Evolutionary conservation across 352 stramenopile species (phyloP).

Genomic region (Phytophthora multivora): DNA sequence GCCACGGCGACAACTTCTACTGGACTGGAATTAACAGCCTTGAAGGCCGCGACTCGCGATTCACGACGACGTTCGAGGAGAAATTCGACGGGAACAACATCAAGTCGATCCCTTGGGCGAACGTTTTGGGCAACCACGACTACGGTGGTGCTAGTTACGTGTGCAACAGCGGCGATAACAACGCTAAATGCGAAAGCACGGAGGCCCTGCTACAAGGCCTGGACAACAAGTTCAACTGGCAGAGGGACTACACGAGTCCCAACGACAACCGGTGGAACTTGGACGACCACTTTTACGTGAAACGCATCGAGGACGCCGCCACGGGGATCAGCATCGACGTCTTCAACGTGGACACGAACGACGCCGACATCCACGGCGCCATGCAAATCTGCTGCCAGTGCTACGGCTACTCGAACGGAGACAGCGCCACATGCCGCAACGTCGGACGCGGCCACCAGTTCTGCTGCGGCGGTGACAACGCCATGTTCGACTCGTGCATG

Average conservation of each 20-base stretch:
- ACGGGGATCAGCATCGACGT: slow-evolving; percentile 7
- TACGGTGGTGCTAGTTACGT: slow-evolving; percentile 26
- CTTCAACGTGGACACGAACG: slow-evolving; percentile 22
- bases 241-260: slow-evolving; percentile 7
- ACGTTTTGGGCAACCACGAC: slow-evolving; percentile 30
- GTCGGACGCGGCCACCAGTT: slow-evolving; percentile 9
- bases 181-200: slow-evolving; percentile 5
- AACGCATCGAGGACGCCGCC: background rate
- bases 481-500: slow-evolving; percentile 17
- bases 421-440: background rate
- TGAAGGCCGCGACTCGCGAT: slow-evolving; percentile 12
- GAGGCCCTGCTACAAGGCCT: slow-evolving; percentile 7
- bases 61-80: slow-evolving; percentile 23
- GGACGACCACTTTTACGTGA: slow-evolving; percentile 6
- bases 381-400: slow-evolving; percentile 16
- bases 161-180: slow-evolving; percentile 11
- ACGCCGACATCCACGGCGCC: slow-evolving; percentile 8
- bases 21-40: slow-evolving; percentile 30
- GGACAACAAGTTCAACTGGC: slow-evolving; percentile 22
- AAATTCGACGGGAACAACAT: slow-evolving; percentile 23
- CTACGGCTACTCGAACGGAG: slow-evolving; percentile 17
- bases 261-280: slow-evolving; percentile 17
- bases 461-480: slow-evolving; percentile 11
- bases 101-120: slow-evolving; percentile 13
- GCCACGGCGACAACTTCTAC: slow-evolving; percentile 34